Percentiles rank a stretch among this genome's conserved stretches.
phyloP scores from a whole-genome alignment of 441 rosid genomes.

The Omphalea diandra region DNA sequence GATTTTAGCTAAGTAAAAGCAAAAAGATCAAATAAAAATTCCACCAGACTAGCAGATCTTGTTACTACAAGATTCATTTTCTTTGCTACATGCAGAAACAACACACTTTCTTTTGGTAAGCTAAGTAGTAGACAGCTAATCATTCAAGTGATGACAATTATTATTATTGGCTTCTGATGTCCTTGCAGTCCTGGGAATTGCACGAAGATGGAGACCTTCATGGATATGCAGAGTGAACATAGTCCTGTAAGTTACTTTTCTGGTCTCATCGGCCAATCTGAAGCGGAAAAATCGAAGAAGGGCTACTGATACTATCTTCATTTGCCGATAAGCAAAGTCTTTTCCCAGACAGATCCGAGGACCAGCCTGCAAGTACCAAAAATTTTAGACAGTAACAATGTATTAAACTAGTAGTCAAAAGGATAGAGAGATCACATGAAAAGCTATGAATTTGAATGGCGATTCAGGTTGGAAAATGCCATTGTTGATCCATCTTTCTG shows the following conservation, averaged over 20 bases:
- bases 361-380: constrained; percentile 45
- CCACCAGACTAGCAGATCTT: too few relatives aligned
- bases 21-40: too few relatives aligned
- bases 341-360: constrained; percentile 53
- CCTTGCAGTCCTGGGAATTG: constrained; percentile 37
- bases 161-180: not conserved
- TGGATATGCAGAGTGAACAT: constrained; percentile 70
- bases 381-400: not conserved
- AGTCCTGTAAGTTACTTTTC: constrained; percentile 41
- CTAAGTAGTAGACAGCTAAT: too few relatives aligned
- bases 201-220: constrained; percentile 51
- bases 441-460: constrained; percentile 68
- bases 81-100: too few relatives aligned
- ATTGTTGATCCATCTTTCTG: constrained; percentile 76
- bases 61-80: too few relatives aligned
- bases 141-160: too few relatives aligned
- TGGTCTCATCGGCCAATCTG: constrained; percentile 48
- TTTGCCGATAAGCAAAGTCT: constrained; percentile 53
- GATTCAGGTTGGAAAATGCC: constrained; percentile 70
- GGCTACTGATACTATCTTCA: constrained; percentile 66
- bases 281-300: constrained; percentile 61
- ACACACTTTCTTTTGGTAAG: too few relatives aligned
- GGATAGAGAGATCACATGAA: constrained; percentile 43
- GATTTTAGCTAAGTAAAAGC: too few relatives aligned
- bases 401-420: not conserved